These are phyloP conservation scores for Pseudogymnoascus sp. DNA, from an alignment of 2,329 filamentous ascomycete genomes.

Conservation along the genomic window DNA sequence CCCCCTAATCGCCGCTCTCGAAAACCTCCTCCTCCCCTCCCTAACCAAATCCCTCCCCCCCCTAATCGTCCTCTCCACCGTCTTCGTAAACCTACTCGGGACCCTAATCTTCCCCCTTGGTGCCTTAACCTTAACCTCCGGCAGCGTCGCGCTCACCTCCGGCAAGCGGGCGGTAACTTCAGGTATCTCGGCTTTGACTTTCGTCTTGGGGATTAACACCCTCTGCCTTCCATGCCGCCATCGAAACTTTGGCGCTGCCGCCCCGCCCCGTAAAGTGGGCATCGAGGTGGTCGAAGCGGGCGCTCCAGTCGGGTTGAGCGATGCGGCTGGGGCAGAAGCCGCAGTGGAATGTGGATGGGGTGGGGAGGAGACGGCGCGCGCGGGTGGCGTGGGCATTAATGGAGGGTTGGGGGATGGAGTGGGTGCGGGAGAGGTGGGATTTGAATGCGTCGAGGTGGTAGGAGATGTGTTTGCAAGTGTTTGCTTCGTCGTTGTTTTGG, in stretches of 20 bases:
- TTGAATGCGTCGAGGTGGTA: conserved; percentile 53
- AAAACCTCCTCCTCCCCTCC: not conserved
- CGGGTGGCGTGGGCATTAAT: not conserved
- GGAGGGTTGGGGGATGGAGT: conserved; percentile 22
- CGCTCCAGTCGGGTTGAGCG: conserved; percentile 46
- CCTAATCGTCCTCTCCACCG: not conserved
- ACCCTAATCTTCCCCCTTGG: not conserved
- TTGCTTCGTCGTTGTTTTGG: conserved; percentile 32
- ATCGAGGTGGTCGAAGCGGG: conserved; percentile 69
- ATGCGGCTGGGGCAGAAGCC: conserved; percentile 66
- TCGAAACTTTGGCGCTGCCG: not conserved
- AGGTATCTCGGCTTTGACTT: not conserved
- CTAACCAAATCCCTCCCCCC: not conserved
- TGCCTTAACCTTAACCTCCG: not conserved
- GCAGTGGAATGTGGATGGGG: conserved; percentile 71
- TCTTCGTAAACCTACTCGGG: not conserved
- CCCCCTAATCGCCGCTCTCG: not conserved
- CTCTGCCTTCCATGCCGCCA: not conserved
- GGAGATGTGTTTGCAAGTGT: conserved; percentile 45
- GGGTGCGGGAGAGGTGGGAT: conserved; percentile 46
- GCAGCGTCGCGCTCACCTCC: not conserved
- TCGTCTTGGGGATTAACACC: not conserved
- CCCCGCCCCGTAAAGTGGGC: conserved; percentile 54
- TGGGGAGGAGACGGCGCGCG: conserved; percentile 34
- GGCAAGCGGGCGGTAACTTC: no score